These are phyloP conservation scores for Calonectria pteridis DNA, from an alignment of 2,329 filamentous ascomycete genomes.

Conservation along the genomic window DNA sequence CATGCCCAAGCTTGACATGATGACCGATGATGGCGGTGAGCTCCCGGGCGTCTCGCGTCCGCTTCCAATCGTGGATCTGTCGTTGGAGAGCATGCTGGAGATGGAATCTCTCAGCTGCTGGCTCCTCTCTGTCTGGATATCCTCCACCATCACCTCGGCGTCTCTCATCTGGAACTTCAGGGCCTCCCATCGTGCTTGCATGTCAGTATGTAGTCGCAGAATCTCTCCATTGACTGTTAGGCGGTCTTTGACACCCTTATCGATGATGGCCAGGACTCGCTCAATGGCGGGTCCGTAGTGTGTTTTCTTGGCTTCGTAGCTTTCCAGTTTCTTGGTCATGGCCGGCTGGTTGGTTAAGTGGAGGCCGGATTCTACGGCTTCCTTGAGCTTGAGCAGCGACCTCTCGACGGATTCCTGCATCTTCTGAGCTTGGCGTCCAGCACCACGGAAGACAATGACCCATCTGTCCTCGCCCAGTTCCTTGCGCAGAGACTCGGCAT, in stretches of 20 bases:
- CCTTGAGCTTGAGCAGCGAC: constrained; percentile 84
- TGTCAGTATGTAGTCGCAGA: constrained; percentile 84
- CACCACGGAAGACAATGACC: constrained; percentile 95
- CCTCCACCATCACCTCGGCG: constrained; percentile 81
- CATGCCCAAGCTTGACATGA: constrained; percentile 68
- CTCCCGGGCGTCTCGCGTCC: constrained; percentile 78
- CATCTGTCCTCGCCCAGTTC: constrained; percentile 96
- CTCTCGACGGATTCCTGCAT: constrained; percentile 97
- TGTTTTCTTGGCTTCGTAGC: constrained; percentile 92
- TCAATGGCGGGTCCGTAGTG: constrained; percentile 96
- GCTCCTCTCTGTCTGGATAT: constrained; percentile 73
- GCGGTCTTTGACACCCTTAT: constrained; percentile 95
- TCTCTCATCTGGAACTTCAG: constrained; percentile 83
- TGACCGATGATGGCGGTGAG: constrained; percentile 72
- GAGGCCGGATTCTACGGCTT: constrained; percentile 80
- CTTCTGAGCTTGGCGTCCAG: constrained; percentile 90
- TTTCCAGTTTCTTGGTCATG: constrained; percentile 87
- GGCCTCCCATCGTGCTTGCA: constrained; percentile 84
- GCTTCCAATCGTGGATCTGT: constrained; percentile 78
- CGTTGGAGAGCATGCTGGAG: constrained; percentile 89
- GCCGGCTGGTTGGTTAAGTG: constrained; percentile 78
- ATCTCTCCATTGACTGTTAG: constrained; percentile 97
- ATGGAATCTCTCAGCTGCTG: constrained; percentile 92
- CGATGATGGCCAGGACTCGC: constrained; percentile 90
- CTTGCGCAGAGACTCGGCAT: constrained; percentile 88